Base-by-base conservation (phyloP, 1,284 basidiomycete genomes). In the Moesziomyces parantarcticus region DNA sequence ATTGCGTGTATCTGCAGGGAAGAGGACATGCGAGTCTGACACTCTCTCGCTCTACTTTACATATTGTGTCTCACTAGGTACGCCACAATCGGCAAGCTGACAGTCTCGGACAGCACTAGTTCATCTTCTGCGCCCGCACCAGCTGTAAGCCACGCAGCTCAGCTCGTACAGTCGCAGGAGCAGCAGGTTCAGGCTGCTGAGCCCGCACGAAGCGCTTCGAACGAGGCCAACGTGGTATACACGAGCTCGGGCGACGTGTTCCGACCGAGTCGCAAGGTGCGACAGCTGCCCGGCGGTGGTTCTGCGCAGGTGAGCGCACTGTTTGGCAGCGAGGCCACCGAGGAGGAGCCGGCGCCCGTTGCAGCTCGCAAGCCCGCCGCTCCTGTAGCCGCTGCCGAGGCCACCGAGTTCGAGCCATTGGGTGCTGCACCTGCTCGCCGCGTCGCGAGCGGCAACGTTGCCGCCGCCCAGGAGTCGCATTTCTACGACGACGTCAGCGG, bases 251-350 rank as follows among this genome's bases (percentile, higher is more conserved):
- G 78, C 20, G 75, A 79, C 7, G 73, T 64, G 45, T 80, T 77
- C 60, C 62, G 76, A 25, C 77, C 78, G 18, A 80, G 71, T 42
- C 72, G 77, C 32, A 75, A 73, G 39, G 78, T 80, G 16, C 75
- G 77, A 44, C 75, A 80, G 67, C 65, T 74, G 29, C 61, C 76
- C 22, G 78, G 77, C 25, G 70, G 76, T 18, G 69, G 77, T 2
- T 74, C 67, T 22, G 75, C 61, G 13, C 75, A 78, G 48, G 78
- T 77, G 16, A 64, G 59, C 2, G 64, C 75, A 2, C 67, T 80
- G 25, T 80, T 80, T 48, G 76, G 75, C 47, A 67, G 64, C 41
- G 75, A 60, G 4, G 67, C 52, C 9, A 69, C 72, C 34, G 42
- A 77, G 20, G 54, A 76, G 22, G 57, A 64, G 51, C 55, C 39